Base-by-base conservation (phyloP, 2,329 filamentous ascomycete species). In the Dactylonectria estremocensis region DNA sequence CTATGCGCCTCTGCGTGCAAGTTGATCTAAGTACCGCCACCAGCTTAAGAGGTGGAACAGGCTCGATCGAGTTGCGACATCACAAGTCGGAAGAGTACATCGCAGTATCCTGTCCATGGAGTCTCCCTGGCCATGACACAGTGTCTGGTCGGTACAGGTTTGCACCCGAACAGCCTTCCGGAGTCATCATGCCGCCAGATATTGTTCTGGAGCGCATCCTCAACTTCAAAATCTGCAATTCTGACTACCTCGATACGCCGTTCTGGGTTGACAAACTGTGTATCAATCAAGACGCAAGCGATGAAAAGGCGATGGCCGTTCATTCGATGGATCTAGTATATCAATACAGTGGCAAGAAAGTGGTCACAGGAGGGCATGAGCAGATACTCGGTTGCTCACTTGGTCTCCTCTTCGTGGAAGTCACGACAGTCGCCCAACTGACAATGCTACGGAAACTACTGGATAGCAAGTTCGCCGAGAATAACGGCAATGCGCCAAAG, bases 71-170 rank as follows among this genome's bases (percentile, higher is more conserved):
- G 22, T 24, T 48, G 18, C 45, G 45, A 24, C 45, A 48, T 48
- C 22, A 48, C 45, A 24, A 48, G 45, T 48, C 45, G n/a, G 45
- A 48, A 14, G 45, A 48, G 22, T 48, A 48, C 45, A 48, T 48
- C 45, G 45, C 45, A 18, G 45, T 48, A 18, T 48, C 45, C 16
- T 48, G 45, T 48, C 45, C 45, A 24, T 48, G 45, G 45, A 18
- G 45, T 20, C 45, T 48, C 10, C 45, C 45, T 48, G 45, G 45
- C 22, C 45, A 48, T 10, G 45, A 48, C 16, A 48, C 3, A 48
- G 45, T 48, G 9, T 20, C n/a, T 48, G 45, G 10, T 11, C 45
- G 45, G 14, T 48, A 48, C 14, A 48, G 9, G 14, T 48, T 48
- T n/a, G 10, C 45, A 48, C 45, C 45, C 3, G 22, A 5, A 14